Conservation (phyloP, 257 asterid species). For the Solanum medicagineum region DNA sequence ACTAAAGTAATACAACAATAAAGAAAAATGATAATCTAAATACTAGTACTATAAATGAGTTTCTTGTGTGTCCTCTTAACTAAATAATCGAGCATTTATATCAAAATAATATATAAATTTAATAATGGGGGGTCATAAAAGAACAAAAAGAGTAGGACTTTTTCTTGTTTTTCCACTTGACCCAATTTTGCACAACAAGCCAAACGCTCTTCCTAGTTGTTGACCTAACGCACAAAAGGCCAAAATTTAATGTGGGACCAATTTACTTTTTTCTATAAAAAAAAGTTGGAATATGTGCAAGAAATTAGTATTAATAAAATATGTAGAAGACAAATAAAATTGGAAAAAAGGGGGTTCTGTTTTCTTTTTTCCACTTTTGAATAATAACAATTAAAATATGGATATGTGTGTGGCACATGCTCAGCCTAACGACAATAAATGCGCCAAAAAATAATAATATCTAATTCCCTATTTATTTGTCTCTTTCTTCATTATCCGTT, state of each 20-base stretch:
- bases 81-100: neutral
- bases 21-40: neutral
- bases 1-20: too few species aligned
- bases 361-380: neutral
- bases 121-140: neutral
- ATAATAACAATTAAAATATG: neutral
- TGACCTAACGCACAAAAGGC: slow-evolving; percentile 44
- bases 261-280: neutral
- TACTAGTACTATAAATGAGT: neutral
- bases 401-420: slow-evolving; percentile 52
- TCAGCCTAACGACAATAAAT: slow-evolving; percentile 47
- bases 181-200: slow-evolving; percentile 33
- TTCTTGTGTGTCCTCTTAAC: neutral
- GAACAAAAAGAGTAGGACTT: neutral
- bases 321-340: neutral
- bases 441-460: slow-evolving; percentile 13
- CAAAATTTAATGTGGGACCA: slow-evolving; percentile 18
- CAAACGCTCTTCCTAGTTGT: slow-evolving; percentile 50
- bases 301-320: neutral
- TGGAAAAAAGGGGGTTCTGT: neutral
- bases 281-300: neutral
- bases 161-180: slow-evolving; percentile 21
- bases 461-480: neutral
- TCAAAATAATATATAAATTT: neutral
- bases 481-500: neutral